phyloP scores from a whole-genome alignment of 768 basidiomycete genomes.

The Fomitopsis pulvina region DNA sequence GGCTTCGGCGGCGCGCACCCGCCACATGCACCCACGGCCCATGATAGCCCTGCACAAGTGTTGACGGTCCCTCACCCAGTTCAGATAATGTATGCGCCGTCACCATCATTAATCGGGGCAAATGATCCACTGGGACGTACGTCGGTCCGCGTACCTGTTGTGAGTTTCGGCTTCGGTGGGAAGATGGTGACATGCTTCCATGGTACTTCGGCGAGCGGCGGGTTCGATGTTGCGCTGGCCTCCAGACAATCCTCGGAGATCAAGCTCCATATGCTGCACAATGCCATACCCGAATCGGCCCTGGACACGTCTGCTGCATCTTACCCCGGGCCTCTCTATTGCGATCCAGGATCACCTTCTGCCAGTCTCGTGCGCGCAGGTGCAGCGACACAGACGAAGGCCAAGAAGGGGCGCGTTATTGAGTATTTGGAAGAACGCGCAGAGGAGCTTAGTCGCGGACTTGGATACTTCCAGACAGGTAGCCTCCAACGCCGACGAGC shows the following conservation, averaged over 20 bases:
- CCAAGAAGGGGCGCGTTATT: slow-evolving; percentile 73
- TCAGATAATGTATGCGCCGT: slow-evolving; percentile 69
- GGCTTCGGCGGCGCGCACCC: slow-evolving; percentile 1
- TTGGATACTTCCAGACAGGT: slow-evolving; percentile 58
- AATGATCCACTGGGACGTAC: slow-evolving; percentile 80
- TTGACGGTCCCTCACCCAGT: slow-evolving; percentile 26
- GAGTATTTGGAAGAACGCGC: slow-evolving; percentile 73
- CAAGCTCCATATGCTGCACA: slow-evolving; percentile 59
- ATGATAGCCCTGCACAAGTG: slow-evolving; percentile 15
- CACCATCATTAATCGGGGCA: slow-evolving; percentile 73
- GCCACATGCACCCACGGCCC: not conserved
- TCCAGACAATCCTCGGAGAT: slow-evolving; percentile 65
- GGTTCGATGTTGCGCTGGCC: slow-evolving; percentile 73
- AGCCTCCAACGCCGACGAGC: slow-evolving; percentile 48
- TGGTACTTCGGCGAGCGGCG: slow-evolving; percentile 55
- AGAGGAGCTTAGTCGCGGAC: slow-evolving; percentile 70
- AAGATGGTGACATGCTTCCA: slow-evolving; percentile 88
- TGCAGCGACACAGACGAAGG: slow-evolving; percentile 56
- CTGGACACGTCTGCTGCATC: slow-evolving; percentile 44
- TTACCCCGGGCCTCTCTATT: slow-evolving; percentile 86
- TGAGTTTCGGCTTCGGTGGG: slow-evolving; percentile 94
- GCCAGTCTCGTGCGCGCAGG: slow-evolving; percentile 64
- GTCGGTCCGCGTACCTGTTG: slow-evolving; percentile 64
- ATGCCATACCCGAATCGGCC: slow-evolving; percentile 62
- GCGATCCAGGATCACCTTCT: slow-evolving; percentile 61